Evolutionary conservation across 495 filamentous ascomycete genomes (phyloP).

Genomic region (Aspergillus nanangensis): DNA sequence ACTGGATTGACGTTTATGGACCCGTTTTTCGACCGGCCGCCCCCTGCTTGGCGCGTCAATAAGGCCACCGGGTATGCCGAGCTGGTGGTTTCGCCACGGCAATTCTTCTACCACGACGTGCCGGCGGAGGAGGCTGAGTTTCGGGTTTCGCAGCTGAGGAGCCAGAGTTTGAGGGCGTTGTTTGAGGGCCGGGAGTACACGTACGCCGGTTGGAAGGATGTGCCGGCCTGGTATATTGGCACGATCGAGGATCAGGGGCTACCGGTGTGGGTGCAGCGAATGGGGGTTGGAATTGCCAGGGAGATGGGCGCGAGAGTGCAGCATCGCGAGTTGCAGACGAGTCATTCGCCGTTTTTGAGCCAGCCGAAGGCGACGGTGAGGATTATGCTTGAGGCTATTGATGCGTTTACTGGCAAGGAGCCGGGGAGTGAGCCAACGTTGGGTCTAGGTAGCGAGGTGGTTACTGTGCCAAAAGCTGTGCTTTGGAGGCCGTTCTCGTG

Average conservation of each 20-base stretch:
- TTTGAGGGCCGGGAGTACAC: constrained; percentile 26
- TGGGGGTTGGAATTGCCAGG: constrained; percentile 23
- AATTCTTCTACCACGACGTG: constrained; percentile 33
- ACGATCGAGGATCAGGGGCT: constrained; percentile 28
- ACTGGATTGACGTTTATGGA: constrained; percentile 25
- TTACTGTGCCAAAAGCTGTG: constrained; percentile 3
- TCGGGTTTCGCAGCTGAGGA: constrained; percentile 22
- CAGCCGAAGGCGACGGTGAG: constrained; percentile 20
- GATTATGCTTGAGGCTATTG: constrained; percentile 23
- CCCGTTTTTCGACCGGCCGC: constrained; percentile 23
- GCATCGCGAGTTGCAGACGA: constrained; percentile 26
- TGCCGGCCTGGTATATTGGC: constrained; percentile 28
- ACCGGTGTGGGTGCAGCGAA: constrained; percentile 29
- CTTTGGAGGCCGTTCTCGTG: constrained; percentile 8
- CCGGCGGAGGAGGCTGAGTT: constrained; percentile 17
- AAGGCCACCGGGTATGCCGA: constrained; percentile 22
- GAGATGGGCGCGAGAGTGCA: constrained; percentile 22
- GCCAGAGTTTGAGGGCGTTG: constrained; percentile 26
- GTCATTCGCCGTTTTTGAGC: constrained; percentile 34
- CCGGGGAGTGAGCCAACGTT: neutral
- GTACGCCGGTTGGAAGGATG: constrained; percentile 29
- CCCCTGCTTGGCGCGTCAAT: constrained; percentile 21
- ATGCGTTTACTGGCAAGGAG: constrained; percentile 15
- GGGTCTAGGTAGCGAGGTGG: neutral
- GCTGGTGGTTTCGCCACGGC: constrained; percentile 20